Percentiles rank a stretch among this genome's conserved stretches.
phyloP scores from a whole-genome alignment of 139 green algal species.

The Chlorella sp. region DNA sequence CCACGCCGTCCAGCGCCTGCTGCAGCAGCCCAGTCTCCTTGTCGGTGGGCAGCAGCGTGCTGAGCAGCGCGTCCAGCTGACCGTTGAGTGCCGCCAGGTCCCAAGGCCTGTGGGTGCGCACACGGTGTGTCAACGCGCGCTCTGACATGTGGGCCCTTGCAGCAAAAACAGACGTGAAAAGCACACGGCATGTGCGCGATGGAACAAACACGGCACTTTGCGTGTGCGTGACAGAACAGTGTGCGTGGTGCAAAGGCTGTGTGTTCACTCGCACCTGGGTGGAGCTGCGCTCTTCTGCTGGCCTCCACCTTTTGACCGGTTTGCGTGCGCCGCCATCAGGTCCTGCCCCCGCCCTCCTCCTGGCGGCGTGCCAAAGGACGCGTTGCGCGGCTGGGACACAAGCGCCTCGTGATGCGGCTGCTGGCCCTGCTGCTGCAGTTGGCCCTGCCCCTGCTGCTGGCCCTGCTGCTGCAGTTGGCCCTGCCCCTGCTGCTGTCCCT shows the following conservation, averaged over 20 bases:
- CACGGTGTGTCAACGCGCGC: no score
- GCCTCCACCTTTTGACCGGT: background rate
- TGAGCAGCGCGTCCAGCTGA: slow-evolving; percentile 37
- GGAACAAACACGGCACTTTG: no score
- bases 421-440: background rate
- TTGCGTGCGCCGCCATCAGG: background rate
- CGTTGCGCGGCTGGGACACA: background rate
- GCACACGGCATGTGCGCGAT: no score
- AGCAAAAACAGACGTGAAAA: no score
- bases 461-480: no score
- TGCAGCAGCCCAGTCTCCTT: slow-evolving; percentile 41
- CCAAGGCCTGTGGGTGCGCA: no score
- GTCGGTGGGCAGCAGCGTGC: slow-evolving; percentile 26
- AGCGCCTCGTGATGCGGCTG: background rate
- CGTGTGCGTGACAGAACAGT: background rate
- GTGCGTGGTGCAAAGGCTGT: background rate
- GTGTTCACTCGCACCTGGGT: background rate
- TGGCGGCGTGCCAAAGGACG: background rate
- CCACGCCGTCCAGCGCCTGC: slow-evolving; percentile 33
- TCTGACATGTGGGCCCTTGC: background rate
- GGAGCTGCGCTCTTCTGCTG: background rate
- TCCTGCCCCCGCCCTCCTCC: background rate
- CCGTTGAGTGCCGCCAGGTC: slow-evolving; percentile 31
- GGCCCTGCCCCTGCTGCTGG: no score
- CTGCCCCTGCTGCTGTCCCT: slow-evolving; percentile 14